A percentile compares a stretch with the other conserved stretches of the same genome.
These are phyloP conservation scores for Holtermannia corniformis DNA, from an alignment of 768 basidiomycete genomes.

Conservation along the genomic window DNA sequence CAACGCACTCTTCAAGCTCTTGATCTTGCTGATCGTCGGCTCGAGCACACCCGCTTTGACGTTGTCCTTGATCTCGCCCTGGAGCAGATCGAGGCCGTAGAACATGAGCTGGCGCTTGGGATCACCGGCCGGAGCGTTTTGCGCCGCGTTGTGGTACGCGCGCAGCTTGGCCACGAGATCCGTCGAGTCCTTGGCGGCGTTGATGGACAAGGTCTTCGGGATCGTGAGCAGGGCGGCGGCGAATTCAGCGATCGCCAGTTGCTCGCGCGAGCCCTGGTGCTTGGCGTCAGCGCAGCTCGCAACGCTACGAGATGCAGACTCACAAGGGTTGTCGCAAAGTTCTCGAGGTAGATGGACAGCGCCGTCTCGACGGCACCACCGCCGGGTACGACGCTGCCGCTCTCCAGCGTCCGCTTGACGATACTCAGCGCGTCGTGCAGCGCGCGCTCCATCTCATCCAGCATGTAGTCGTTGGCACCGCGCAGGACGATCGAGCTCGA, in stretches of 20 bases:
- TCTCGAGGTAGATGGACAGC: constrained; percentile 92
- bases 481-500: constrained; percentile 86
- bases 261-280: constrained; percentile 85
- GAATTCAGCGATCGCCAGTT: constrained; percentile 98
- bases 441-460: constrained; percentile 98
- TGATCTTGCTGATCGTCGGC: constrained; percentile 94
- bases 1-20: constrained; percentile 91
- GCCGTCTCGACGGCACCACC: constrained; percentile 97
- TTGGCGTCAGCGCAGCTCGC: constrained; percentile 3
- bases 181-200: constrained; percentile 97
- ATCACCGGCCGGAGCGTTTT: constrained; percentile 81
- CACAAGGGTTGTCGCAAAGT: constrained; percentile 95
- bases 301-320: constrained; percentile 33
- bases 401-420: constrained; percentile 94
- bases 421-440: constrained; percentile 89
- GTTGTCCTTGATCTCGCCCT: constrained; percentile 93
- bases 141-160: constrained; percentile 92
- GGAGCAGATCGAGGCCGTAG: constrained; percentile 88
- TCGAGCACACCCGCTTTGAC: constrained; percentile 86
- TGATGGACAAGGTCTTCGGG: constrained; percentile 92
- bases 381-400: constrained; percentile 88
- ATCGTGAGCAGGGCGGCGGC: constrained; percentile 84
- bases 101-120: constrained; percentile 81
- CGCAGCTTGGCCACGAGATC: constrained; percentile 94
- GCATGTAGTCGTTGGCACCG: constrained; percentile 97